These are phyloP conservation scores for Magnaporthiopsis rhizophila DNA, from an alignment of 2,329 filamentous ascomycete species.

Conservation along the genomic window DNA sequence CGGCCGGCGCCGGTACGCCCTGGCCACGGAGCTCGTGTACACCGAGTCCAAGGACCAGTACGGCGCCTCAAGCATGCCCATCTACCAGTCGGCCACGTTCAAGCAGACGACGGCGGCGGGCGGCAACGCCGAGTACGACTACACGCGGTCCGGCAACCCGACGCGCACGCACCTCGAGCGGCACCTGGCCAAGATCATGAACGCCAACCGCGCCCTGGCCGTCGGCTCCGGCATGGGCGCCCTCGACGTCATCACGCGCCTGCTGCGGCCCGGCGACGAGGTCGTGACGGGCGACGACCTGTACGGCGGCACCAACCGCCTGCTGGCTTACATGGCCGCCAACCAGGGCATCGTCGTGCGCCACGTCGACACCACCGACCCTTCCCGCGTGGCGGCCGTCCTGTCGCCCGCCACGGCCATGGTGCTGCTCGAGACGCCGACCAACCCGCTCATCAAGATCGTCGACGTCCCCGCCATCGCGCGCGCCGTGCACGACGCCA, in stretches of 20 bases:
- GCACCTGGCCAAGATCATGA: constrained; percentile 98
- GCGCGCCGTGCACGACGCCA: constrained; percentile 65
- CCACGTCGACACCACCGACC: constrained; percentile 87
- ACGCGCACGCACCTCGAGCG: constrained; percentile 93
- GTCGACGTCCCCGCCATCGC: constrained; percentile 84
- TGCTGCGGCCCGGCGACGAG: constrained; percentile 88
- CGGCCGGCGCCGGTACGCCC: constrained; percentile 75
- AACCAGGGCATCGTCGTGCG: constrained; percentile 90
- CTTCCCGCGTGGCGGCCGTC: constrained; percentile 60
- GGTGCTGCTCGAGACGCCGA: constrained; percentile 93
- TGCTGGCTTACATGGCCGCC: constrained; percentile 83
- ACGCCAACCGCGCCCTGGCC: constrained; percentile 79
- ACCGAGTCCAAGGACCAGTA: constrained; percentile 96
- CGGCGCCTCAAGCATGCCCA: constrained; percentile 90
- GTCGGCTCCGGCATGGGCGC: constrained; percentile 97
- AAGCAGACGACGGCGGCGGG: constrained; percentile 79
- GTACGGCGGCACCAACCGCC: constrained; percentile 89
- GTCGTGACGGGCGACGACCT: constrained; percentile 95
- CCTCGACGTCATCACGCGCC: constrained; percentile 87
- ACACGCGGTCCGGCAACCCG: constrained; percentile 94
- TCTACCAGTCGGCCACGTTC: constrained; percentile 98
- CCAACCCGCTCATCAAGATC: constrained; percentile 97
- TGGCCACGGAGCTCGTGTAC: constrained; percentile 94
- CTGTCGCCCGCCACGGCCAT: constrained; percentile 81
- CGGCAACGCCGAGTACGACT: constrained; percentile 78